Base-by-base conservation (phyloP, 2,329 filamentous ascomycete species). In the Blastomyces gilchristii region DNA sequence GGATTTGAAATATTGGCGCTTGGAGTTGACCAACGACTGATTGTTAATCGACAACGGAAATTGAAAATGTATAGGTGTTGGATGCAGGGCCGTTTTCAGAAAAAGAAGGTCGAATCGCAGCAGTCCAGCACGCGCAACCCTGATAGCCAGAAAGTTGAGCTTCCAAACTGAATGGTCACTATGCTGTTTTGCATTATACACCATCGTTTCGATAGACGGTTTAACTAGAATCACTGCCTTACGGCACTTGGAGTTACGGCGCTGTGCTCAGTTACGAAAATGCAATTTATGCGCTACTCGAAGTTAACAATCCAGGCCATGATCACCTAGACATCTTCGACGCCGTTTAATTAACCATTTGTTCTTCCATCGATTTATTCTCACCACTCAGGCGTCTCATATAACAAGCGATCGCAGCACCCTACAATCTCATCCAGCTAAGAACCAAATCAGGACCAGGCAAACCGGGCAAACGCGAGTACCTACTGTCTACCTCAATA, bases 61-160 rank as follows among this genome's bases (percentile, higher is more conserved):
- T 80, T 96, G 58, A 99, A 97, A 78, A 99, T 99, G 94, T 97
- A 97, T 76, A 86, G 94, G 65, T 97, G 93, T 79, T 99, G 94
- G 72, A 74, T 80, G 64, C 78, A 80, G 65, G 78, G 75, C 4
- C 74, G 77, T 39, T 79, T 80, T 65, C 66, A 65, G 58, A 79
- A 79, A 65, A 71, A 69, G 4, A 6, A 63, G 12, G 41, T 34
- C 14, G 25, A 47, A 58, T 45, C 8, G 39, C 22, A 5, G 25
- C 9, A 41, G 4, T 47, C 57, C 12, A 47, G 41, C 25, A 47
- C 25, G 31, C 3, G 14, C 12, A 16, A 37, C 22, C 41, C 28
- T 31, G 22, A 34, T 47, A 47, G 41, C 22, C 25, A 47, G 31
- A 41, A 14, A 34, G 57, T 37, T 45, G 57, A 49, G 14, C 39